These are phyloP conservation scores for Candida stauntonica DNA, from an alignment of 805 yeast genomes.

Conservation along the genomic window DNA sequence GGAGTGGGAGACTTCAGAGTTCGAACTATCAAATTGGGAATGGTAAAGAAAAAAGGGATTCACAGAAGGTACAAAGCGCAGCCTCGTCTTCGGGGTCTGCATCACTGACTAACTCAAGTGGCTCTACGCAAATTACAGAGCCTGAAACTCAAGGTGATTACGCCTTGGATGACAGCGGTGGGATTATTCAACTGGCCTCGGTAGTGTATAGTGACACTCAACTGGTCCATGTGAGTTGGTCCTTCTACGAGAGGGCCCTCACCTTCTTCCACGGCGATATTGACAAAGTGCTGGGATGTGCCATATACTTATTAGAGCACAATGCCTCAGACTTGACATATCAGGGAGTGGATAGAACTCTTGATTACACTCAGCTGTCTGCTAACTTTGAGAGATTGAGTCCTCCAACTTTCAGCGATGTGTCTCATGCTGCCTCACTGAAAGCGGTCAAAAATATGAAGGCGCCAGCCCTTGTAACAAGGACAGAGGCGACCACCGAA, in stretches of 20 bases:
- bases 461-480: too few relatives aligned
- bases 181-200: slow-evolving; percentile 32
- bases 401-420: background rate
- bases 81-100: too few relatives aligned
- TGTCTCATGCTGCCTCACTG: background rate
- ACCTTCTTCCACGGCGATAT: slow-evolving; percentile 43
- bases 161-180: slow-evolving; percentile 23
- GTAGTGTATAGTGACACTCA: slow-evolving; percentile 31
- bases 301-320: slow-evolving; percentile 31
- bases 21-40: background rate
- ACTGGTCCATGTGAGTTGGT: slow-evolving; percentile 34
- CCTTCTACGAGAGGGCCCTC: slow-evolving; percentile 37
- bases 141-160: too few relatives aligned
- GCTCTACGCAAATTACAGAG: too few relatives aligned
- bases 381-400: background rate
- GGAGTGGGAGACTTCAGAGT: slow-evolving; percentile 1
- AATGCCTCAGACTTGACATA: slow-evolving; percentile 29
- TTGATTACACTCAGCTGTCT: slow-evolving; percentile 5
- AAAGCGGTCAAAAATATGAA: background rate
- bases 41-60: too few relatives aligned
- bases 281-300: slow-evolving; percentile 33
- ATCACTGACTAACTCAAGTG: too few relatives aligned
- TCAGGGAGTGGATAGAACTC: slow-evolving; percentile 5
- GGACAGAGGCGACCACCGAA: too few relatives aligned
- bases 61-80: too few relatives aligned